A percentile compares a stretch with the other conserved stretches of the same genome.
Evolutionary conservation across 2,329 filamentous ascomycete species (phyloP).

Genomic region (Botrytis hyacinthi): DNA sequence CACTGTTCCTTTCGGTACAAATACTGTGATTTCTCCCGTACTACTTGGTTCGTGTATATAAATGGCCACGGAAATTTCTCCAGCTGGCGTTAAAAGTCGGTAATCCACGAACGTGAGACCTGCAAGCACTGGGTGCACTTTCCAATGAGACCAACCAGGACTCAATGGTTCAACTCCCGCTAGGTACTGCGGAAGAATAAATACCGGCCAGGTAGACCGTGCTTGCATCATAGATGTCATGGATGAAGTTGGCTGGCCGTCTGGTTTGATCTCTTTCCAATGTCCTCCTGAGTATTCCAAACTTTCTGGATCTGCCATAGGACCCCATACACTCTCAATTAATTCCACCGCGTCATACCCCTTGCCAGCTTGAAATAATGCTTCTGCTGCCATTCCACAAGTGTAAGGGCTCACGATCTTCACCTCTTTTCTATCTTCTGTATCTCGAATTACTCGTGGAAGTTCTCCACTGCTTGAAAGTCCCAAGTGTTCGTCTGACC

Average conservation of each 20-base stretch:
- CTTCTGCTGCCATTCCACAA: slow-evolving; percentile 29
- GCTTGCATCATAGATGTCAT: slow-evolving; percentile 32
- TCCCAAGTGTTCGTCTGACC: slow-evolving; percentile 16
- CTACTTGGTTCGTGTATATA: slow-evolving; percentile 21
- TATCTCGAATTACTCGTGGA: slow-evolving; percentile 25
- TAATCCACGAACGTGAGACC: slow-evolving; percentile 26
- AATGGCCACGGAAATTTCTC: slow-evolving; percentile 24
- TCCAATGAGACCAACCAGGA: slow-evolving; percentile 26
- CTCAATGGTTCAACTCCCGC: slow-evolving; percentile 27
- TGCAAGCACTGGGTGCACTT: slow-evolving; percentile 28
- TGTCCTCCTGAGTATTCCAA: slow-evolving; percentile 31
- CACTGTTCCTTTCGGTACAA: slow-evolving; percentile 20
- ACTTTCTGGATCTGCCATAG: slow-evolving; percentile 27
- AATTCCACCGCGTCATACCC: slow-evolving; percentile 24
- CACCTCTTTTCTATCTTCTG: slow-evolving; percentile 25
- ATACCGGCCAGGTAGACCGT: slow-evolving; percentile 32
- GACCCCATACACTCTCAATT: slow-evolving; percentile 28
- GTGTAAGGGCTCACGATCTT: slow-evolving; percentile 31
- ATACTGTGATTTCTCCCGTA: slow-evolving; percentile 22
- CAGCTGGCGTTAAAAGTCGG: slow-evolving; percentile 21
- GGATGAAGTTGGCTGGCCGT: slow-evolving; percentile 24
- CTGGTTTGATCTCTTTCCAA: slow-evolving; percentile 30
- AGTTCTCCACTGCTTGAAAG: slow-evolving; percentile 19
- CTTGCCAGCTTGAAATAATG: slow-evolving; percentile 23
- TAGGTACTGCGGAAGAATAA: slow-evolving; percentile 29